Base-by-base conservation (phyloP, 768 basidiomycete species). In the Trichaptum fuscoviolaceum region DNA sequence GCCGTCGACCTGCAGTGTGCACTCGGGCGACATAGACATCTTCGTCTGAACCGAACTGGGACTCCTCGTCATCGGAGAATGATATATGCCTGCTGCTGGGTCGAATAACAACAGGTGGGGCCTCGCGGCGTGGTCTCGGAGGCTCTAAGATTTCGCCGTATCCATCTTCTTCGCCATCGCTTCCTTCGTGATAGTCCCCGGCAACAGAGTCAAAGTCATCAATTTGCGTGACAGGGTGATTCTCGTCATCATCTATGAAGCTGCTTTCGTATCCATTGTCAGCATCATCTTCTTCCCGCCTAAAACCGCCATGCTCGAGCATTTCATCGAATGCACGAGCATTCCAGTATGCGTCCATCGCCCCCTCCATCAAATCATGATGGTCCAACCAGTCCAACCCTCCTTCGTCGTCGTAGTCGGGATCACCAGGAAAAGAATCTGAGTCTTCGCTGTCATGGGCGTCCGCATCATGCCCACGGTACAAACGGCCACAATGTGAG, bases 401-500 rank as follows among this genome's bases (percentile, higher is more conserved):
- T 6, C 42, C 42, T 12, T 6, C 20, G 20, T 52, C 42, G 20
- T 52, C 42, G 42, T 15, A 52, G 10, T 52, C 42, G 20, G 42
- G 42, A 20, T 52, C 42, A 2, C 42, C 42, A 52, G 42, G 6
- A 20, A 5, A 5, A 15, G 42, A 52, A 20, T 52, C 42, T 52
- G 12, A 12, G 20, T 12, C 42, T 2, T 52, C 42, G 10, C 42
- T 52, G 8, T 30, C 30, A 8, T 30, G 30, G 8, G 4, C n/a
- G n/a, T n/a, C n/a, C n/a, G n/a, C 30, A 30, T 30, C 30, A 52
- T 52, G 42, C 3, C 42, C 42, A 52, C 20, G 79, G 70, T 91
- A 92, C 23, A 74, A 74, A 35, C 90, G 82, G 30, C 83, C 79
- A 69, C 92, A 93, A 12, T 72, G 71, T 4, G 85, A 81, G 71